Evolutionary conservation across 225 moss, liverwort and hornwort species (phyloP).

Genomic region (Physcomitrellopsis africana): DNA sequence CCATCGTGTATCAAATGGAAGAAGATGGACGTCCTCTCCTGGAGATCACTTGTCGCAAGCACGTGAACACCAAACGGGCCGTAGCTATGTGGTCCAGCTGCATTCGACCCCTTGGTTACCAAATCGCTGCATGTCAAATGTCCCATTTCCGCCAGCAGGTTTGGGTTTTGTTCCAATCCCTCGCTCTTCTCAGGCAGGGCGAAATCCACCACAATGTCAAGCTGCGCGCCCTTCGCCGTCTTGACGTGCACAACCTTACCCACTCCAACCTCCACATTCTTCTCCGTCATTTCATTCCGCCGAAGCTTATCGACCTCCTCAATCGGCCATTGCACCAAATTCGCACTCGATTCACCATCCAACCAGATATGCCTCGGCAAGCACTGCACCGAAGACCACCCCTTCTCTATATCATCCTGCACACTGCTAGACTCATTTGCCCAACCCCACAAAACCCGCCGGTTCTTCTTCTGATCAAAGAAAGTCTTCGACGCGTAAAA

Average conservation of each 20-base stretch:
- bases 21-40: slow-evolving; percentile 45
- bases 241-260: slow-evolving; percentile 35
- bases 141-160: slow-evolving; percentile 38
- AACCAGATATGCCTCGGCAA: slow-evolving; percentile 76
- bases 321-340: slow-evolving; percentile 83
- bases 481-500: slow-evolving; percentile 92
- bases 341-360: slow-evolving; percentile 49
- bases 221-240: slow-evolving; percentile 52
- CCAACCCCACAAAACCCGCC: slow-evolving; percentile 90
- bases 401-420: slow-evolving; percentile 56
- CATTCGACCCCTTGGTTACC: not conserved
- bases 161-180: slow-evolving; percentile 27
- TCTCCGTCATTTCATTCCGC: slow-evolving; percentile 4
- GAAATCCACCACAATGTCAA: slow-evolving; percentile 71
- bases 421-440: slow-evolving; percentile 75
- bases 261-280: slow-evolving; percentile 18
- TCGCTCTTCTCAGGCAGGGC: slow-evolving; percentile 40
- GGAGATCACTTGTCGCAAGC: slow-evolving; percentile 33
- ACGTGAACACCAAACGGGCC: slow-evolving; percentile 59
- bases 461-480: slow-evolving; percentile 49
- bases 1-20: slow-evolving; percentile 28
- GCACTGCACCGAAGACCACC: slow-evolving; percentile 87
- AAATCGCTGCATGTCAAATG: slow-evolving; percentile 36
- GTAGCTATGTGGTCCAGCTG: not conserved
- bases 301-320: slow-evolving; percentile 66